phyloP scores from a whole-genome alignment of 805 yeast species.

The Kuraishia borneana region DNA sequence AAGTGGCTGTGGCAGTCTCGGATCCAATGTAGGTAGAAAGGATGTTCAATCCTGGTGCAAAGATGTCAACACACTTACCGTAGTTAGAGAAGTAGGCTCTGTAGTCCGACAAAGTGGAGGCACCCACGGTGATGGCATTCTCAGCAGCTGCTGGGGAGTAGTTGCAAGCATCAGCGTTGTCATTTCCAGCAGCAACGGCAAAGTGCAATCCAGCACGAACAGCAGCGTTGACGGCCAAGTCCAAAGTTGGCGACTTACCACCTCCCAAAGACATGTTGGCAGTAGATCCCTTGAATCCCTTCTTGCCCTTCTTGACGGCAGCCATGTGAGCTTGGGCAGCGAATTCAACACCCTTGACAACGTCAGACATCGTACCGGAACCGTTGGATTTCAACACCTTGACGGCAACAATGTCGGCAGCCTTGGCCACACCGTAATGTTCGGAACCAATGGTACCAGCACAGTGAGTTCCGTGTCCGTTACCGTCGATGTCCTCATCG shows the following conservation, averaged over 20 bases:
- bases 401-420: conserved; percentile 69
- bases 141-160: conserved; percentile 85
- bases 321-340: conserved; percentile 65
- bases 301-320: conserved; percentile 36
- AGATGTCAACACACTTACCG: conserved; percentile 92
- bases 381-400: conserved; percentile 78
- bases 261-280: conserved; percentile 95
- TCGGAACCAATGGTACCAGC: conserved; percentile 90
- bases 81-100: conserved; percentile 95
- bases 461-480: conserved; percentile 95
- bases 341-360: conserved; percentile 73
- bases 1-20: conserved; percentile 61
- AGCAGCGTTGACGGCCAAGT: conserved; percentile 83
- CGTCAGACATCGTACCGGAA: conserved; percentile 76
- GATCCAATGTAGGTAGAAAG: conserved; percentile 79
- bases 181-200: conserved; percentile 96
- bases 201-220: conserved; percentile 81
- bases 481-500: conserved; percentile 66
- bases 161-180: conserved; percentile 85
- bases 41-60: conserved; percentile 92
- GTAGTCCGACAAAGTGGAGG: conserved; percentile 76
- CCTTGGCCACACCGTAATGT: conserved; percentile 76
- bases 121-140: conserved; percentile 88
- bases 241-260: conserved; percentile 80
- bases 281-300: conserved; percentile 74